A percentile compares a stretch with the other conserved stretches of the same genome.
These are phyloP conservation scores for Apiotrichum gamsii DNA, from an alignment of 1,284 basidiomycete genomes.

Conservation along the genomic window DNA sequence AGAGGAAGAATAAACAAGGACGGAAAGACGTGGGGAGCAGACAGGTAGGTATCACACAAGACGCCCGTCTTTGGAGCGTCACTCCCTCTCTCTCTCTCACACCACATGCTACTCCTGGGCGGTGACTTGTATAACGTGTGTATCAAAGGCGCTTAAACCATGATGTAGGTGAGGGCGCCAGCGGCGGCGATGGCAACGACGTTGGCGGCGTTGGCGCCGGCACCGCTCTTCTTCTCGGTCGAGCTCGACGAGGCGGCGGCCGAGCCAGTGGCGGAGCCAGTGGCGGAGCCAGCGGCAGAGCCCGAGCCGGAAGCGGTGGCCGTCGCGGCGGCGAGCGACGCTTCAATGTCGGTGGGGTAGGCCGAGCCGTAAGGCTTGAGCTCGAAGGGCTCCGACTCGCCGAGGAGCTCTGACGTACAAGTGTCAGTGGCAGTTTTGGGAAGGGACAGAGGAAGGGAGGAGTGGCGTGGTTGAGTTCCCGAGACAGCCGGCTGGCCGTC, in stretches of 20 bases:
- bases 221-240: background rate
- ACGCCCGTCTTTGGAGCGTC: background rate
- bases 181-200: slow-evolving; percentile 7
- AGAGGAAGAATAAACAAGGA: no score
- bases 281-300: background rate
- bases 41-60: background rate
- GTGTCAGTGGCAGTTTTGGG: no score
- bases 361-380: slow-evolving; percentile 58
- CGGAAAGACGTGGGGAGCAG: no score
- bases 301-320: slow-evolving; percentile 3
- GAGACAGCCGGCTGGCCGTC: no score
- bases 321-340: background rate
- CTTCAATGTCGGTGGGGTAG: slow-evolving; percentile 52
- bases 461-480: no score
- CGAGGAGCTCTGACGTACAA: no score
- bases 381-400: slow-evolving; percentile 61
- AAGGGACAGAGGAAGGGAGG: no score
- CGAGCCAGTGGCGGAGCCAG: background rate
- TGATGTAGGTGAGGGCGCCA: slow-evolving; percentile 9
- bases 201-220: slow-evolving; percentile 1
- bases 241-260: background rate
- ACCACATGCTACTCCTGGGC: background rate
- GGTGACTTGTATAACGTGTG: background rate
- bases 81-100: no score
- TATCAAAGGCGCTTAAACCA: slow-evolving; percentile 7